Evolutionary conservation across 495 filamentous ascomycete species (phyloP).

Genomic region (Stereocaulon alpinum): DNA sequence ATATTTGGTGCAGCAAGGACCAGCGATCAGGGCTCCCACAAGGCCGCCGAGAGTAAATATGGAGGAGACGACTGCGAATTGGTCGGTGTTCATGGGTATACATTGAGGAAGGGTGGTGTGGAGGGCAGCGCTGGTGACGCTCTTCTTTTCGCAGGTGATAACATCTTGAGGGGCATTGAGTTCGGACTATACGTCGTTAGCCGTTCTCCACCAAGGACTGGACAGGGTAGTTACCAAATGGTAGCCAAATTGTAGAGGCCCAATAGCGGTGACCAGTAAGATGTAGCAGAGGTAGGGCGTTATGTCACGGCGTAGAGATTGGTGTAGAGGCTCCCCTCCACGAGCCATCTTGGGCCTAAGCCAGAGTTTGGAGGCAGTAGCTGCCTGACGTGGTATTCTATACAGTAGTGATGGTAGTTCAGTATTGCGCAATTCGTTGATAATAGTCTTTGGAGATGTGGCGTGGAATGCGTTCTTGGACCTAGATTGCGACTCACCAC

Average conservation of each 20-base stretch:
- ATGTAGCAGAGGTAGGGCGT: constrained; percentile 58
- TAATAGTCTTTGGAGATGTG: neutral
- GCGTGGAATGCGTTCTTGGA: neutral
- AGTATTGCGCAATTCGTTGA: no score
- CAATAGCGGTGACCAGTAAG: constrained; percentile 56
- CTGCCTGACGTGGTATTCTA: neutral
- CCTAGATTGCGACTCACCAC: neutral
- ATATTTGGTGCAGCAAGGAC: constrained; percentile 45
- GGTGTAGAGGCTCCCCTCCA: constrained; percentile 3
- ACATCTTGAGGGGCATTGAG: constrained; percentile 89
- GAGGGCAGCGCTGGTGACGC: constrained; percentile 15
- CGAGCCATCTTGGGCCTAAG: constrained; percentile 3
- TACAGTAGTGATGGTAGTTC: no score
- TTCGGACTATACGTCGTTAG: constrained; percentile 56
- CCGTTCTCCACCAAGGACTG: neutral
- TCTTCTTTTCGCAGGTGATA: constrained; percentile 64
- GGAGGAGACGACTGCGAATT: constrained; percentile 74
- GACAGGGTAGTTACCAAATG: constrained; percentile 55
- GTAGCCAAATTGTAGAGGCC: constrained; percentile 86
- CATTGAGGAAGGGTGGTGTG: constrained; percentile 53
- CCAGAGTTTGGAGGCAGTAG: no score
- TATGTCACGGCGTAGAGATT: constrained; percentile 18
- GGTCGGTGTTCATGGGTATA: constrained; percentile 65
- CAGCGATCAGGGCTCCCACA: constrained; percentile 66
- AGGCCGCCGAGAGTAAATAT: constrained; percentile 89